phyloP scores from a whole-genome alignment of 2,329 filamentous ascomycete genomes.

The Pestalotiopsis sp. region DNA sequence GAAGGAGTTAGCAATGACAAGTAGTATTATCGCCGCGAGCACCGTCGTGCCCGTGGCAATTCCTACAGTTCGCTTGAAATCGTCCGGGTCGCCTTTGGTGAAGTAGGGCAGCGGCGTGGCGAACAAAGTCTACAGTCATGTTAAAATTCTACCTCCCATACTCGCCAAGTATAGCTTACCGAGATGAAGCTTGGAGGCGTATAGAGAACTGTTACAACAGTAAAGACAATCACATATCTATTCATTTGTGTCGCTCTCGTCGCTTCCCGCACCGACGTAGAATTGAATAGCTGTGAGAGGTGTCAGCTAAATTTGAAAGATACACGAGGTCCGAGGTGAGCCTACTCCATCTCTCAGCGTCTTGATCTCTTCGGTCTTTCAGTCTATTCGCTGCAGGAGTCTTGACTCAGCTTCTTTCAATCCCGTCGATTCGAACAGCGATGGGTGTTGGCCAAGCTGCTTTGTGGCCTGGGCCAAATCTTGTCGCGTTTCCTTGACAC shows the following conservation, averaged over 20 bases:
- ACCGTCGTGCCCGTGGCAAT: neutral
- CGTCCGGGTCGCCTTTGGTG: neutral
- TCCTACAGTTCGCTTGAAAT: neutral
- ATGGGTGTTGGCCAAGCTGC: neutral
- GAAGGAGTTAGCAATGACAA: neutral
- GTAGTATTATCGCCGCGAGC: neutral
- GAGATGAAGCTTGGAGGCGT: neutral
- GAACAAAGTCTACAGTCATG: neutral
- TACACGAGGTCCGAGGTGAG: fast-evolving
- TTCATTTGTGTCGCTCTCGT: neutral
- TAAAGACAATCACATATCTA: neutral
- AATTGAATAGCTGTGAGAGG: neutral
- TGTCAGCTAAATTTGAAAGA: neutral
- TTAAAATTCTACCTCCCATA: no score
- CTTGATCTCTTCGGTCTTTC: neutral
- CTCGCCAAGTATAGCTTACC: neutral
- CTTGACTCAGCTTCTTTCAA: neutral
- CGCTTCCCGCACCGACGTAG: neutral
- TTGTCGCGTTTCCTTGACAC: neutral
- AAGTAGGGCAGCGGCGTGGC: neutral
- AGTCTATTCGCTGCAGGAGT: neutral
- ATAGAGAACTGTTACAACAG: neutral
- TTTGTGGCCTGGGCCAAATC: neutral
- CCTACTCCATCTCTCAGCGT: neutral
- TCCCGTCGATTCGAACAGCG: neutral